Evolutionary conservation across 352 stramenopile species (phyloP), one percentile per base, ranked within the genome.

Genomic region (Aphanomyces astaci): DNA sequence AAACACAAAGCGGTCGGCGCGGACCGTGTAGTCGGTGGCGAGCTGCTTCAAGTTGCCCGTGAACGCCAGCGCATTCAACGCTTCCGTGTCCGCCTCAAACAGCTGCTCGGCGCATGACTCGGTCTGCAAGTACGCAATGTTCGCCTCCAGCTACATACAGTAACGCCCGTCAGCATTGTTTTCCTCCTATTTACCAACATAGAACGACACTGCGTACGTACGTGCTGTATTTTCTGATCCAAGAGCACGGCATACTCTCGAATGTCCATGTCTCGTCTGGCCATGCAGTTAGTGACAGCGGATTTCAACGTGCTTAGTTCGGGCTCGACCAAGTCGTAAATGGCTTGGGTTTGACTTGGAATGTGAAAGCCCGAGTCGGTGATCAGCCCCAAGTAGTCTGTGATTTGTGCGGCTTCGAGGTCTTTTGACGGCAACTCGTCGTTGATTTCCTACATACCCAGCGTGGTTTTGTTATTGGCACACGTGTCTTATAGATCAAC

Each of bases 251-350:
- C 72, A 53, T 71, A 64, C 43, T 75, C 71, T 9, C 73, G 33
- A 22, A 78, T 78, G 31, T 78, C 73, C 2, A 40, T 59, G 24
- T 78, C 73, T 39, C 68, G 64, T 17, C 57, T 49, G 63, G 4
- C 59, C 57, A 36, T 72, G 40, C 19, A 63, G 64, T 13, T 75
- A 49, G 39, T 71, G 54, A 9, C 74, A 28, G 49, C 71, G 2
- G 71, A 24, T 32, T 71, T 78, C 3, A 78, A 31, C 4, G 73
- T 70, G 32, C 71, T 70, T 39, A 74, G 73, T 39, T 78, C 73
- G 2, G 73, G 73, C 28, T 75, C 70, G 13, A 71, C 75, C 0
- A 78, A 53, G 32, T 78, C 67, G 57, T 72, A 78, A 62, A 9
- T 52, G 52, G 31, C 51, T 55, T 65, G 56, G 17, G 56, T 53